Evolutionary conservation across 371 early-diverging fungal genomes (phyloP), one percentile per base, ranked within the genome.

Genomic region (Mucor sp.): DNA sequence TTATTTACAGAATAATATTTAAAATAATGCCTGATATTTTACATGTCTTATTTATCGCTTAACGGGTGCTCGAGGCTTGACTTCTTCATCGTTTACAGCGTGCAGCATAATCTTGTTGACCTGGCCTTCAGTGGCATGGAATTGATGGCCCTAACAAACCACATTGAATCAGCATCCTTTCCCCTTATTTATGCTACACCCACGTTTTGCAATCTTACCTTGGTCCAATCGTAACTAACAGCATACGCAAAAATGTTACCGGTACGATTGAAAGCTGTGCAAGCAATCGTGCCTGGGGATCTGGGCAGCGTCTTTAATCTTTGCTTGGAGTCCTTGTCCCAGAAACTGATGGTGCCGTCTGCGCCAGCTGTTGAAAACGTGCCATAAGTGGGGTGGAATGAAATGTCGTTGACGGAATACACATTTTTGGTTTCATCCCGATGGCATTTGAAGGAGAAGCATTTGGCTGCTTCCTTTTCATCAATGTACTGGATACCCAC

Each of bases 211-310:
- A 11, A 37, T 14, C 37, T 37, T 76, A 79, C 99, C 86, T 96
- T 96, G 67, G 89, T 84, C 99, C 99, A 99, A 77, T 99, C 99
- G 78, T 99, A 97, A 41, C 95, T 91, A 15, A 89, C 79, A 2
- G 96, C 95, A 76, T 98, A 99, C 8, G 97, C 97, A 77, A 96
- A 94, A 55, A 96, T 93, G 37, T 77, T 83, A 28, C 98, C 98
- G 41, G 90, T 91, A 28, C 89, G 80, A 73, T 91, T 96, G 71
- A 97, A 97, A 0, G 92, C 84, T 4, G 94, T 86, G 55, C 90
- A 81, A 14, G 94, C 72, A 63, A 99, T 91, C 4, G 96, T 92
- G 1, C 70, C 78, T 27, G 85, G 86, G 47, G 80, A 74, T 47
- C 84, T 84, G 39, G 76, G 67, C 57, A 90, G 83, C 12, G 82